Evolutionary conservation across 1,139 yeast genomes (phyloP).

Genomic region (Candida smagusa): DNA sequence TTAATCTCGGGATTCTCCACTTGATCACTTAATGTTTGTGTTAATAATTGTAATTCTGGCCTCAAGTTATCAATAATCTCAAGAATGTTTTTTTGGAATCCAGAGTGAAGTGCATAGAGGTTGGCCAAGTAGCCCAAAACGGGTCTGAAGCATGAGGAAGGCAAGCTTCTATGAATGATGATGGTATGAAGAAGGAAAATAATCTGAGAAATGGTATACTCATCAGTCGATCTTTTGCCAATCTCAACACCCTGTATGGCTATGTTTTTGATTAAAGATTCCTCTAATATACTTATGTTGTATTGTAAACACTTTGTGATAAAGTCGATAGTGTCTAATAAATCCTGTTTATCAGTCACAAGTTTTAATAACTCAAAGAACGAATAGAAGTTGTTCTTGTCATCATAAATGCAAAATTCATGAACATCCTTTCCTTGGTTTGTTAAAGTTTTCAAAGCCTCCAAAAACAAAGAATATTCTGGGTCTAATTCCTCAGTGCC

Average conservation of each 20-base stretch:
- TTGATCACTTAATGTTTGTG: slow-evolving; percentile 22
- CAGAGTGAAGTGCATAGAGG: slow-evolving; percentile 42
- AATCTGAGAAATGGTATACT: slow-evolving; percentile 36
- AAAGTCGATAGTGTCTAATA: slow-evolving; percentile 30
- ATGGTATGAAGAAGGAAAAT: slow-evolving; percentile 47
- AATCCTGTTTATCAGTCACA: slow-evolving; percentile 3
- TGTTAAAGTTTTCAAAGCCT: slow-evolving; percentile 53
- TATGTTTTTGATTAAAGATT: slow-evolving; percentile 31
- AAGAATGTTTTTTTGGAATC: slow-evolving; percentile 38
- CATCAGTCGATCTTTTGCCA: slow-evolving; percentile 42
- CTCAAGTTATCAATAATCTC: slow-evolving; percentile 24
- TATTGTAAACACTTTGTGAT: slow-evolving; percentile 46
- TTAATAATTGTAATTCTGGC: slow-evolving; percentile 18
- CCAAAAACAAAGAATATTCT: slow-evolving; percentile 51
- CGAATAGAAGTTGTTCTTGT: slow-evolving; percentile 38
- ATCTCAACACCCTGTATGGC: slow-evolving; percentile 33
- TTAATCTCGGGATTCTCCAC: slow-evolving; percentile 27
- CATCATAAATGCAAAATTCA: slow-evolving; percentile 52
- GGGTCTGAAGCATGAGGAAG: slow-evolving; percentile 33
- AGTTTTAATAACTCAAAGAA: slow-evolving; percentile 21
- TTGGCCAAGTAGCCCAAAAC: slow-evolving; percentile 49
- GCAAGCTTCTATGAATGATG: slow-evolving; percentile 47
- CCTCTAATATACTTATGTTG: slow-evolving; percentile 46
- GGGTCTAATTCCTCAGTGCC: slow-evolving; percentile 35
- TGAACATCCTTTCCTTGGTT: slow-evolving; percentile 59